A percentile compares a stretch with the other conserved stretches of the same genome.
Evolutionary conservation across 176 grass and related monocot species (phyloP).

Genomic region (Dactylis glomerata): DNA sequence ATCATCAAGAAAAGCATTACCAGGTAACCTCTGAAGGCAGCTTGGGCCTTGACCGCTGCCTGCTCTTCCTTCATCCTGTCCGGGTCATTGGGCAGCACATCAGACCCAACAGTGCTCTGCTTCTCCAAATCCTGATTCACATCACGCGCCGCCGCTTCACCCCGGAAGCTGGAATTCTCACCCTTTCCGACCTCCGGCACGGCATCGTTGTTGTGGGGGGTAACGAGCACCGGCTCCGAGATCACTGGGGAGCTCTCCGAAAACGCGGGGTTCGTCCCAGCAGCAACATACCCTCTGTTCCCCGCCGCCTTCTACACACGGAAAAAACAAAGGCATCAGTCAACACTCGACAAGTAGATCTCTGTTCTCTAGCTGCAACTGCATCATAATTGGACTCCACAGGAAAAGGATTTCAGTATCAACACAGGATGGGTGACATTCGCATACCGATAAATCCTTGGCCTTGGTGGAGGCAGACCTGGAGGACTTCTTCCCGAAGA

Average conservation of each 20-base stretch:
- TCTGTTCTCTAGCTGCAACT: background rate
- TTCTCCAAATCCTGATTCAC: conserved; percentile 46
- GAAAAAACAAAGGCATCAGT: background rate
- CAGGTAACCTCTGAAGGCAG: conserved; percentile 82
- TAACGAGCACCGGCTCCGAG: conserved; percentile 76
- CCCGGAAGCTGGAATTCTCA: conserved; percentile 43
- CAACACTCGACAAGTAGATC: conserved; percentile 12
- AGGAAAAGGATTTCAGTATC: background rate
- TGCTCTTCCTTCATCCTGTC: conserved; percentile 57
- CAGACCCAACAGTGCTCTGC: conserved; percentile 14
- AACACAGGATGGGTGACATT: background rate
- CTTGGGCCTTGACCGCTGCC: conserved; percentile 77
- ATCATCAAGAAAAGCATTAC: conserved; percentile 34
- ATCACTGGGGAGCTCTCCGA: conserved; percentile 67
- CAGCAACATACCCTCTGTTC: conserved; percentile 46
- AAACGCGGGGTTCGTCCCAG: conserved; percentile 24
- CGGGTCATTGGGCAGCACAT: conserved; percentile 11
- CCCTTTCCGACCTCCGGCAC: conserved; percentile 33
- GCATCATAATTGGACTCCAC: no score
- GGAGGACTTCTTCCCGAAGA: conserved; percentile 74
- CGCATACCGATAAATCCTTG: conserved; percentile 49
- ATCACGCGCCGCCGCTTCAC: conserved; percentile 23
- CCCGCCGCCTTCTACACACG: conserved; percentile 41
- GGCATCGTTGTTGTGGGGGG: conserved; percentile 32
- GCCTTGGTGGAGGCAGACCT: conserved; percentile 51